Evolutionary conservation across 139 green algal species (phyloP), one percentile per base, ranked within the genome.

Genomic region (Asterochloris sp.): DNA sequence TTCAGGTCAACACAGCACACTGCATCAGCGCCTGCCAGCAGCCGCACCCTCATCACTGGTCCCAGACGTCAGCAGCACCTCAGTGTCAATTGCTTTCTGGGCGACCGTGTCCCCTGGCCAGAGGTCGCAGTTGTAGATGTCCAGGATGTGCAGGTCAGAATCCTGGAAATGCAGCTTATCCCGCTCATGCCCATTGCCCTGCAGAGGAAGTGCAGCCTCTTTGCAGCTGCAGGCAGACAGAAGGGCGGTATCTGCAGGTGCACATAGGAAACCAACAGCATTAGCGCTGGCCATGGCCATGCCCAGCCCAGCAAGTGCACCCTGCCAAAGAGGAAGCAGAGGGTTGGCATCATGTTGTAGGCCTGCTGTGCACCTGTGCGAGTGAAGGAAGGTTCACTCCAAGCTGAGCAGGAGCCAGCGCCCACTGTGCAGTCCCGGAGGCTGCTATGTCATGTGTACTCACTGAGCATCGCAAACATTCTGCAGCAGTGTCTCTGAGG

Each of bases 131-230:
- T 93, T 93, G 84, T 92, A 95, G 8, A 91, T 80, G 73, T 95
- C 91, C 12, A 95, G 81, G n/a, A 93, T 90, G 74, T 85, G 88
- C 11, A 89, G 47, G 71, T 94, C 86, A 12, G 71, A 1, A n/a
- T 95, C 90, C 23, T 85, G 10, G 21, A 87, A 89, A n/a, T 87
- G 82, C 73, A 93, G 92, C 87, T 95, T 95, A 85, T 91, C 88
- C 11, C 88, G 74, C 71, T 86, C 88, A 21, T 90, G 62, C 17
- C 92, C 90, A 81, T 94, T 93, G 75, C 89, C 89, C 81, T 89
- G 76, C 79, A 78, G 38, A 6, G 6, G 38, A 54, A 54, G 6
- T 10, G 38, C 38, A 54, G 38, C 38, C 2, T 2, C 21, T 73
- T 8, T 73, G 21, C 66, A 9, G 21, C 66, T 73, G 23, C 66